Percentiles rank a stretch among this genome's conserved stretches.
phyloP scores from a whole-genome alignment of 75 land plant species.

The Chamaecyparis obtusa region DNA sequence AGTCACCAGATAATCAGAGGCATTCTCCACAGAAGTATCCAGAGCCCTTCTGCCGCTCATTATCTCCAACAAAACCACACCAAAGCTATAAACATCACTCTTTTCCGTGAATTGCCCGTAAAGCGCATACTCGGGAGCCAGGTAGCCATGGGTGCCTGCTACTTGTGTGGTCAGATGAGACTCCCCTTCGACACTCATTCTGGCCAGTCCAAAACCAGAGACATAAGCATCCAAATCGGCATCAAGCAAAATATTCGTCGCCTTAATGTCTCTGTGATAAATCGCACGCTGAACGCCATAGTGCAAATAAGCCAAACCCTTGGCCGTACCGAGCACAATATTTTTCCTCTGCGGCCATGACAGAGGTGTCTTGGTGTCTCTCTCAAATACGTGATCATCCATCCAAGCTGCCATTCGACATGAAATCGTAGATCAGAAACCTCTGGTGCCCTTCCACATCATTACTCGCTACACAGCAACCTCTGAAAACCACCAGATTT shows the following conservation, averaged over 20 bases:
- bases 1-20: conserved; percentile 14
- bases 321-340: conserved; percentile 70
- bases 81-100: conserved; percentile 47
- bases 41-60: conserved; percentile 54
- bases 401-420: conserved; percentile 73
- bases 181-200: conserved; percentile 16
- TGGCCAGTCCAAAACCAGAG: conserved; percentile 31
- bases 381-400: conserved; percentile 49
- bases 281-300: conserved; percentile 20
- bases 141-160: conserved; percentile 20
- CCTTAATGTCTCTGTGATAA: conserved; percentile 29
- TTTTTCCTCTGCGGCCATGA: conserved; percentile 73
- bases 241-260: conserved; percentile 33
- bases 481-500: conserved; percentile 70
- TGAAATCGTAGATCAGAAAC: conserved; percentile 75
- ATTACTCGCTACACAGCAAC: conserved; percentile 67
- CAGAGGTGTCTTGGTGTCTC: conserved; percentile 9
- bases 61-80: conserved; percentile 47
- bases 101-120: conserved; percentile 28
- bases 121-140: conserved; percentile 30
- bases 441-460: conserved; percentile 29
- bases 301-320: conserved; percentile 30
- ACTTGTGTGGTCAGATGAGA: conserved; percentile 16
- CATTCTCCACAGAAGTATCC: conserved; percentile 17
- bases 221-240: conserved; percentile 15